Conservation (phyloP, 2,329 filamentous ascomycete species). For the Scopulariopsis brevicaulis region DNA sequence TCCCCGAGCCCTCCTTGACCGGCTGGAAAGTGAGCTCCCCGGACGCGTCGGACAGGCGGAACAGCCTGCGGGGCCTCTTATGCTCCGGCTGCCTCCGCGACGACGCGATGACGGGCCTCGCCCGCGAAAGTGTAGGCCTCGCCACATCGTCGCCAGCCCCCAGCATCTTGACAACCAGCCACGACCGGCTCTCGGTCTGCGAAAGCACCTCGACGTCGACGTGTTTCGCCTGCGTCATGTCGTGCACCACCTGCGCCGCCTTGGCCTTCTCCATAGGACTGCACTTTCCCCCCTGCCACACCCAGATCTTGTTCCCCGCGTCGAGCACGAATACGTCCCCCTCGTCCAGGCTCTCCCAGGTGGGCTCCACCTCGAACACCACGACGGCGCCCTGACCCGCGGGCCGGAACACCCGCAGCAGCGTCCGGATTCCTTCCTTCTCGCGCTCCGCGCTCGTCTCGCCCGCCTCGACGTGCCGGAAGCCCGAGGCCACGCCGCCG, state of each 20-base stretch:
- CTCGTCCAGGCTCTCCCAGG: slow-evolving; percentile 51
- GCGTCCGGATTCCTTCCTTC: slow-evolving; percentile 30
- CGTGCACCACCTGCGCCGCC: slow-evolving; percentile 55
- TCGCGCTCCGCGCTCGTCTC: slow-evolving; percentile 14
- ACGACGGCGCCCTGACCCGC: slow-evolving; percentile 33
- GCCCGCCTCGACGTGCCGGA: slow-evolving; percentile 44
- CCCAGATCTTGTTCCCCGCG: slow-evolving; percentile 51
- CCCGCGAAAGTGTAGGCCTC: not conserved
- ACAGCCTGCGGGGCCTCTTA: slow-evolving; percentile 31
- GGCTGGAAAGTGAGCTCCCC: slow-evolving; percentile 45
- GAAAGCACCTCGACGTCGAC: slow-evolving; percentile 54
- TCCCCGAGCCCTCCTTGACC: slow-evolving; percentile 39
- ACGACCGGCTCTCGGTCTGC: slow-evolving; percentile 44
- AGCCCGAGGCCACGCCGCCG: slow-evolving; percentile 51
- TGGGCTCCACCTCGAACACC: slow-evolving; percentile 52
- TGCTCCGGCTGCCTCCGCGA: slow-evolving; percentile 2
- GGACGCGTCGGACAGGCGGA: slow-evolving; percentile 50
- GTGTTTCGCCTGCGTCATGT: slow-evolving; percentile 52
- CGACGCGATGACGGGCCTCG: not conserved
- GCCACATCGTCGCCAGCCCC: slow-evolving; percentile 26
- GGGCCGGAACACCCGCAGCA: slow-evolving; percentile 51
- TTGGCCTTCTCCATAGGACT: slow-evolving; percentile 60
- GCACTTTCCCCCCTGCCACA: slow-evolving; percentile 56
- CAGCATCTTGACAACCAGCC: slow-evolving; percentile 43
- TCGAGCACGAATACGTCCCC: slow-evolving; percentile 56